phyloP scores from a whole-genome alignment of 225 moss, liverwort and hornwort species.

The Rhytidiadelphus loreus region DNA sequence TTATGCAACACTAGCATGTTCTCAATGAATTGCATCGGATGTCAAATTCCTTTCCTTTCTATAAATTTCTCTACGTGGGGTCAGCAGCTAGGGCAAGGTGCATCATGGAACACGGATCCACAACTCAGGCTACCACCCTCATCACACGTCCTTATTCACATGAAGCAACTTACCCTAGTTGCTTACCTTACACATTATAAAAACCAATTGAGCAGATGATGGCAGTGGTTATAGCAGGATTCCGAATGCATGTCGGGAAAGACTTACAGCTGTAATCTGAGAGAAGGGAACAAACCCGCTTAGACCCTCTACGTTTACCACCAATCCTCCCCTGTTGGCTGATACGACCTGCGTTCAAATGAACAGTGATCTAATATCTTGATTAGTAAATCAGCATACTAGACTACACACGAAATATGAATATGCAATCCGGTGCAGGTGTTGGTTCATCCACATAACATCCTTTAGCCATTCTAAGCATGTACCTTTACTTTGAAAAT shows the following conservation, averaged over 20 bases:
- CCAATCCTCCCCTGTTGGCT: conserved; percentile 83
- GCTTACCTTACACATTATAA: not conserved
- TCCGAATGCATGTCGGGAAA: not conserved
- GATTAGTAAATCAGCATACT: not conserved
- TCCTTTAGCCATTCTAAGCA: not conserved
- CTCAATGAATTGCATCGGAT: not conserved
- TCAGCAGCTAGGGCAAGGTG: not conserved
- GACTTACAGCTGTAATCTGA: conserved; percentile 62
- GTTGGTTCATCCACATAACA: not conserved
- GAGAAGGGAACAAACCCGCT: conserved; percentile 95
- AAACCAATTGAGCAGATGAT: not conserved
- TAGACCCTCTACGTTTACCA: conserved; percentile 78
- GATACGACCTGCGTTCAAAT: conserved; percentile 43
- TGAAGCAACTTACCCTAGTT: not conserved
- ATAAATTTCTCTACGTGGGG: not conserved
- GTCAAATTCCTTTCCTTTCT: not conserved
- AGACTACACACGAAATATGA: not conserved
- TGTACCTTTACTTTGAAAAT: not conserved
- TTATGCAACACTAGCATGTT: not conserved
- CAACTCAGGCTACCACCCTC: not conserved
- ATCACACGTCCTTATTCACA: not conserved
- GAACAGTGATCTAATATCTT: not conserved
- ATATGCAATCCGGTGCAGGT: not conserved
- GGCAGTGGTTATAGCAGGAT: not conserved
- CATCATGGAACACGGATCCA: not conserved